Conservation (phyloP, 2,329 filamentous ascomycete species). For the Pestalotiopsis sp. region DNA sequence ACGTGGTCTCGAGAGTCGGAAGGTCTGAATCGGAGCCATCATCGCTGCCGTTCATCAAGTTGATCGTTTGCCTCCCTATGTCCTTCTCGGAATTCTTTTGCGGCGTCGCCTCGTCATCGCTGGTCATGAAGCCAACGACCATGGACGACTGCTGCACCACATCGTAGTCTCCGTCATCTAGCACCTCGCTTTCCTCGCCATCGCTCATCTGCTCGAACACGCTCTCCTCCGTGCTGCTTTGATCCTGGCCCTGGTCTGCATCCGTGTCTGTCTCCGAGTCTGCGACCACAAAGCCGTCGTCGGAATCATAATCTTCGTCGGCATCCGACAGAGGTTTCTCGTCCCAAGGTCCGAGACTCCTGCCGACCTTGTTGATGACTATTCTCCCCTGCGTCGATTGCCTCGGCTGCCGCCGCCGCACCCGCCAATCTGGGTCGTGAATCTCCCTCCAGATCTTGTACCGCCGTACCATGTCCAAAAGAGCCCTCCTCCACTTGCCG, state of each 20-base stretch:
- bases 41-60: neutral
- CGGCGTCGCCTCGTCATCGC: neutral
- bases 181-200: neutral
- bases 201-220: neutral
- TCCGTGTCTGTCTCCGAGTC: neutral
- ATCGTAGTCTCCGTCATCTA: neutral
- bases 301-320: neutral
- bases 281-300: neutral
- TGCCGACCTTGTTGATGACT: neutral
- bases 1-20: neutral
- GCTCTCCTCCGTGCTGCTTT: neutral
- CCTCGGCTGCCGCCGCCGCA: neutral
- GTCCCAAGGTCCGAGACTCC: neutral
- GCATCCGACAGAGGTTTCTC: neutral
- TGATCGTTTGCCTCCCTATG: neutral
- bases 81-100: neutral
- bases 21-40: neutral
- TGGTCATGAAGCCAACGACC: neutral
- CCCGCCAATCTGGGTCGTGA: neutral
- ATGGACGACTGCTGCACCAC: neutral
- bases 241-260: neutral
- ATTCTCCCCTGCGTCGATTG: neutral
- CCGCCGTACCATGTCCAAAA: neutral
- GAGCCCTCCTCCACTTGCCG: neutral
- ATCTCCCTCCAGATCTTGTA: neutral